Conservation (phyloP, 192 early-diverging fungal genomes). For the Umbelopsis ramanniana region DNA sequence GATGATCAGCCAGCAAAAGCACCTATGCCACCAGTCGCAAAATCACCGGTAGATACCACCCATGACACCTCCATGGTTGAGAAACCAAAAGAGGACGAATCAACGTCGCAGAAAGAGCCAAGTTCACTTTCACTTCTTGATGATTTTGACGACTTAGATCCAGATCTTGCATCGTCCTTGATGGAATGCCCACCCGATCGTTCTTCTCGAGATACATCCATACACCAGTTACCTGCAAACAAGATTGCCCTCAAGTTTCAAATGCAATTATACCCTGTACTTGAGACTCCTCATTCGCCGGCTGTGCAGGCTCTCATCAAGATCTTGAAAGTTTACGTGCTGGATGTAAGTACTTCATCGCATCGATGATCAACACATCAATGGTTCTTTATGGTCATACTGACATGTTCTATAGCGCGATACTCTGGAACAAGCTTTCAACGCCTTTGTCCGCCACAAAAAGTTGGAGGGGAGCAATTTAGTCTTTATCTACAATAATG, state of each 20-base stretch:
- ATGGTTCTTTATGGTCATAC: background rate
- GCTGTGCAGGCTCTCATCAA: constrained; percentile 4
- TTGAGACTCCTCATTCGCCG: background rate
- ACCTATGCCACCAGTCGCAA: background rate
- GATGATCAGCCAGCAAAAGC: background rate
- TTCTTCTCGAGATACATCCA: background rate
- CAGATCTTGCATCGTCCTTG: constrained; percentile 13
- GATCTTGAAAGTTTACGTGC: constrained; percentile 22
- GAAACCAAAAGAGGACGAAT: background rate
- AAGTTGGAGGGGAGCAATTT: constrained; percentile 13
- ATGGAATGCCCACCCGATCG: background rate
- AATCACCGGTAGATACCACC: background rate
- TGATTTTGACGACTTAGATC: constrained; percentile 28
- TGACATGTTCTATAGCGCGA: constrained; percentile 22
- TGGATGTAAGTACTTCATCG: constrained; percentile 30
- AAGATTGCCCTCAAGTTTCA: constrained; percentile 29
- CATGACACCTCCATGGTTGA: background rate
- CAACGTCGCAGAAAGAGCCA: background rate
- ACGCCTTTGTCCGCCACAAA: constrained; percentile 25
- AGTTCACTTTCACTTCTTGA: background rate
- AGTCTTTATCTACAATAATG: constrained; percentile 31
- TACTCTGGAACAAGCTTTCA: constrained; percentile 22
- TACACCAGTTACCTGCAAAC: background rate
- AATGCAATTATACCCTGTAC: background rate
- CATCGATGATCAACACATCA: too few relatives aligned